A percentile compares a stretch with the other conserved stretches of the same genome.
Evolutionary conservation across 768 basidiomycete species (phyloP).

Genomic region (Russula griseocarnosa): DNA sequence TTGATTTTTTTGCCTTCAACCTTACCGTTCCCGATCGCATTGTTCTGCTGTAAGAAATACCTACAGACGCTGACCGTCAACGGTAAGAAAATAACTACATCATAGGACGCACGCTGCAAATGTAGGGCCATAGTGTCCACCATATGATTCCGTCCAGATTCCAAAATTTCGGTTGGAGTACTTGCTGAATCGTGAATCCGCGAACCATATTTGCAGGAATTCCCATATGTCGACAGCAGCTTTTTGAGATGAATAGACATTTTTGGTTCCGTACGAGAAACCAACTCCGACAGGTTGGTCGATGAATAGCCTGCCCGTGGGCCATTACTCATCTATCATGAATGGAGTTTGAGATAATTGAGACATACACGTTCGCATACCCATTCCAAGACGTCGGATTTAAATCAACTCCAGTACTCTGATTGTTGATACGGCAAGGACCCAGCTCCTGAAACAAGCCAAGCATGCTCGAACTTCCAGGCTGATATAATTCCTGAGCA

Average conservation of each 20-base stretch:
- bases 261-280: constrained; percentile 53
- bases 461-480: constrained; percentile 47
- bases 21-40: constrained; percentile 47
- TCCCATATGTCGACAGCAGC: constrained; percentile 59
- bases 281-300: constrained; percentile 62
- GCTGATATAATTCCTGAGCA: constrained; percentile 28
- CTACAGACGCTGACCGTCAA: constrained; percentile 20
- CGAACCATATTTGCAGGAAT: constrained; percentile 61
- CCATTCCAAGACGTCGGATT: constrained; percentile 60
- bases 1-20: constrained; percentile 49
- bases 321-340: background rate
- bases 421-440: constrained; percentile 70
- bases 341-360: background rate
- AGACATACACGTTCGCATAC: constrained; percentile 45
- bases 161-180: constrained; percentile 47
- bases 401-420: constrained; percentile 50
- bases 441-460: constrained; percentile 92
- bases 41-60: constrained; percentile 57
- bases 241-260: constrained; percentile 48
- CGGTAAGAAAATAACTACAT: background rate
- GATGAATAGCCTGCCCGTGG: constrained; percentile 49
- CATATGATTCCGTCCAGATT: constrained; percentile 59
- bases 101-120: constrained; percentile 34
- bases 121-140: constrained; percentile 41
- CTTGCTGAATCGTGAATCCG: constrained; percentile 50